Evolutionary conservation across 1,284 basidiomycete genomes (phyloP), one percentile per base, ranked within the genome.

Genomic region (Veloporphyrellus conicus): DNA sequence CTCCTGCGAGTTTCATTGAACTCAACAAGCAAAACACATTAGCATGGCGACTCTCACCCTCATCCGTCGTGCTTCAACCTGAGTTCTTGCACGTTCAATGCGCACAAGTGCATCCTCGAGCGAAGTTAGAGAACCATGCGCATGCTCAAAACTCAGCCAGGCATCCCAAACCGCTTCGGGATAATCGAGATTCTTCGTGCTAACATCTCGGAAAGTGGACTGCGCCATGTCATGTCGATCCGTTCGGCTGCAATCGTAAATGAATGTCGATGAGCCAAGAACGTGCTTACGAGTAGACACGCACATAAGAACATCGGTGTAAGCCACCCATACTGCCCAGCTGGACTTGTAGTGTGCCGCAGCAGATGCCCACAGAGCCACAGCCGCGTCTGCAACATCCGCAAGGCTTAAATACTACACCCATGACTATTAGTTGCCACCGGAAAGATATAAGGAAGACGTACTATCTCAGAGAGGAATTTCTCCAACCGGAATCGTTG

Each of bases 131-230:
- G 78, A 75, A 1, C 95, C 95, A 56, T 91, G 76, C 4, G 88
- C 70, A 53, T 91, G 82, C 64, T 98, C 95, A 56, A 98, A 96
- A 14, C 76, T 70, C 5, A 84, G 62, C 85, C 90, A 96, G 0
- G 88, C 86, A 49, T 93, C 88, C 80, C 91, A 91, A 6, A 98
- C 72, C 3, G 84, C 86, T 66, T 96, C 93, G 0, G 93, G 91
- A 87, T 93, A 96, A 67, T 97, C 93, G 34, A 95, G 59, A 37
- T 83, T 77, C 62, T 85, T 86, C 37, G 73, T 71, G 44, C 81
- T 78, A 12, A 84, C 72, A 47, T 82, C 77, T 18, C 71, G 69
- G 68, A 88, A 93, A 4, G 81, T 70, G 20, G 76, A 71, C 29
- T 90, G 80, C 1, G 84, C 87, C 42, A 77, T 70, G 11, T 78